These are phyloP conservation scores for Gremmenia infestans DNA, from an alignment of 2,329 filamentous ascomycete genomes.

Conservation along the genomic window DNA sequence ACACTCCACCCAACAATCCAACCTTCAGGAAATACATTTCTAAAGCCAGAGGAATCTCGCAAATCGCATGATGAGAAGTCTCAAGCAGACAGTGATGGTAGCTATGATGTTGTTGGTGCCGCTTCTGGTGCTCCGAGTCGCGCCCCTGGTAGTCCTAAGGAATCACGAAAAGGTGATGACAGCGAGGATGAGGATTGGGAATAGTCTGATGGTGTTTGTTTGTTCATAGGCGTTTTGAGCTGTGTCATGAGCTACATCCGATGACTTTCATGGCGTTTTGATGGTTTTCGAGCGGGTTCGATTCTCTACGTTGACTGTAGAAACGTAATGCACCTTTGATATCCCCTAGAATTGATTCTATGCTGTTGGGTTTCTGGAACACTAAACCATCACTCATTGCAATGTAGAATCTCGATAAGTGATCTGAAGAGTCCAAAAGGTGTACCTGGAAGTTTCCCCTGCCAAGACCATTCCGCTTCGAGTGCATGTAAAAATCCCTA, in stretches of 20 bases:
- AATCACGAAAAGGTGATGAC: slow-evolving; percentile 50
- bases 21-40: slow-evolving; percentile 31
- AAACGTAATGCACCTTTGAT: slow-evolving; percentile 13
- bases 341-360: slow-evolving; percentile 8
- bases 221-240: slow-evolving; percentile 16
- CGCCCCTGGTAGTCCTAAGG: slow-evolving; percentile 64
- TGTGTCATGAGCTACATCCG: background rate
- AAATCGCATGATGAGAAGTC: slow-evolving; percentile 85
- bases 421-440: too few relatives aligned
- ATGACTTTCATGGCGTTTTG: slow-evolving; percentile 11
- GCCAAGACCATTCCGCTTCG: too few relatives aligned
- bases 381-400: too few relatives aligned
- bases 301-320: background rate
- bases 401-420: too few relatives aligned
- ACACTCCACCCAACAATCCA: slow-evolving; percentile 52
- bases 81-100: slow-evolving; percentile 87
- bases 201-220: slow-evolving; percentile 34
- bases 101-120: slow-evolving; percentile 87
- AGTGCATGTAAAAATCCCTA: too few relatives aligned
- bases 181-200: slow-evolving; percentile 77
- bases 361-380: slow-evolving; percentile 1
- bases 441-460: too few relatives aligned
- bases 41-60: slow-evolving; percentile 62
- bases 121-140: slow-evolving; percentile 72
- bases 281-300: background rate